These are phyloP conservation scores for Neckera pumila DNA, from an alignment of 225 moss, liverwort and hornwort species.

Conservation along the genomic window DNA sequence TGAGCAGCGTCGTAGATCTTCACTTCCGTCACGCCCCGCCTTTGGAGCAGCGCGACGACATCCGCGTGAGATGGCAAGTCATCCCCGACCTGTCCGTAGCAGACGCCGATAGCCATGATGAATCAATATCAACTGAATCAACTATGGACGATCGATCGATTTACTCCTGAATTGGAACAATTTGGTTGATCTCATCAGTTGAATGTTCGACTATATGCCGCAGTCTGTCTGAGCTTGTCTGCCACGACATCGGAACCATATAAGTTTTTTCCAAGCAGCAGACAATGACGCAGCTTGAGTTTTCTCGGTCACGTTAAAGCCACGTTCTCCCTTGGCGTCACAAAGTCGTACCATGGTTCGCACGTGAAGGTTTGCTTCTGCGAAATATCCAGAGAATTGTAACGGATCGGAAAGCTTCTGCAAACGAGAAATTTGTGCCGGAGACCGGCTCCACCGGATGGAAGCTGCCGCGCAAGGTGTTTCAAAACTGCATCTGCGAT, in stretches of 20 bases:
- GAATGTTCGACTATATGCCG: background rate
- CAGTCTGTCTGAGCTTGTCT: background rate
- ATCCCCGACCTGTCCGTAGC: constrained; percentile 1
- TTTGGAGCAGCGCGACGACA: constrained; percentile 10
- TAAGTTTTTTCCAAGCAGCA: no score
- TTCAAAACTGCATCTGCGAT: background rate
- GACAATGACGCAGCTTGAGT: background rate
- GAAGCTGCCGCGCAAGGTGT: background rate
- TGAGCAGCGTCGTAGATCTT: constrained; percentile 16
- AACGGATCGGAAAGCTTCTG: background rate
- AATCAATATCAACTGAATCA: background rate
- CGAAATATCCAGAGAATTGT: background rate
- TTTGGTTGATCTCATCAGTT: background rate
- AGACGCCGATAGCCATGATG: background rate
- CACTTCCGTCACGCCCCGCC: background rate
- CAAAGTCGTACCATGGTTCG: background rate
- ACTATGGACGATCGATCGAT: background rate
- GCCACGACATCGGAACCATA: background rate
- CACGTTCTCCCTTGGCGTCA: background rate
- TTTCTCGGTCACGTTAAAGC: background rate
- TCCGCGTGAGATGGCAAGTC: background rate
- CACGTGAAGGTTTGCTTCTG: background rate
- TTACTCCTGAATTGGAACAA: background rate
- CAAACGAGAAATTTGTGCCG: background rate
- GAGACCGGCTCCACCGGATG: background rate